Evolutionary conservation across 192 early-diverging fungal genomes (phyloP), one percentile per base, ranked within the genome.

Genomic region (Endogone sp.): DNA sequence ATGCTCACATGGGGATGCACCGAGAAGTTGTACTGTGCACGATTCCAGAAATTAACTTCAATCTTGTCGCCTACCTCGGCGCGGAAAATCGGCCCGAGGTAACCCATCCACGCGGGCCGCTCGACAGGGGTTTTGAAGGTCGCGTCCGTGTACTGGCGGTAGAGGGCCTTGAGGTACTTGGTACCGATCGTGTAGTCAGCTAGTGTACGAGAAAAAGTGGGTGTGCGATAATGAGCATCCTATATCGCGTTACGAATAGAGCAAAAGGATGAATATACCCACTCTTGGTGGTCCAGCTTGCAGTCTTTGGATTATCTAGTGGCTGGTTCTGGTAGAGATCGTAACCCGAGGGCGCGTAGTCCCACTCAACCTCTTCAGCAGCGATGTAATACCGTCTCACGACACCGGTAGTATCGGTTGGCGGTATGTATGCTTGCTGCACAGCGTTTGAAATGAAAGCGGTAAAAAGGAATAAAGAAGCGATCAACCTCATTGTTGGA

Each of bases 291-390:
- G 79, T 73, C 70, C 71, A 82, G 2, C 72, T 58, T 54, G 66
- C 73, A 6, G 70, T 64, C 2, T 56, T 54, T 8, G 70, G 27
- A 29, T 64, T 30, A 4, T 55, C 62, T 54, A 82, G 26, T 2
- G 81, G 72, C 24, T 69, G 26, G 23, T 78, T 73, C n/a, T 63
- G 64, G 44, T 71, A 68, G 37, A 75, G 56, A 66, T 82, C 73
- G 63, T 68, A 77, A 2, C 69, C 63, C n/a, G 68, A 62, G 0
- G 81, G 81, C 10, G 78, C 81, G 69, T 82, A 82, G 44, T 82
- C 60, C 81, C 81, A 82, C 22, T 56, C 66, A 16, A 72, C 37
- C 57, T 81, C 79, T 28, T 79, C 76, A 13, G 81, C 81, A 62
- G 75, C 65, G 70, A 82, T 75, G 29, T 72, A 82, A 30, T 75